phyloP scores from a whole-genome alignment of 1,284 basidiomycete genomes.

The Agaricales sp. region DNA sequence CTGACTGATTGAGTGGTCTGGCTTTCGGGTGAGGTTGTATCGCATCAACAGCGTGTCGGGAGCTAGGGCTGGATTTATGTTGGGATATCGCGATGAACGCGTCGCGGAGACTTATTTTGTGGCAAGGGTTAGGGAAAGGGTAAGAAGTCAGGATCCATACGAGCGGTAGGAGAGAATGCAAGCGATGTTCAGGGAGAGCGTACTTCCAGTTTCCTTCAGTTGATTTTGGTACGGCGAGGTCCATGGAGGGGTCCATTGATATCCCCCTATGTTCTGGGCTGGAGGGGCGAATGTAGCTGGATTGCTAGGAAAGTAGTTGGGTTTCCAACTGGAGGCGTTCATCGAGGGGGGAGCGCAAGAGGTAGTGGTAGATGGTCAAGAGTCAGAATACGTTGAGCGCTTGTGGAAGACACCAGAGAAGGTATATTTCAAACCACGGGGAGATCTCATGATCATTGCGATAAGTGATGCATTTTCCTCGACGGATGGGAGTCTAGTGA shows the following conservation, averaged over 20 bases:
- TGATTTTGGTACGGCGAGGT: neutral
- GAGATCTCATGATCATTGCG: no score
- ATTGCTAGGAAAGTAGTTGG: no score
- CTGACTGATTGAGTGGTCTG: conserved; percentile 28
- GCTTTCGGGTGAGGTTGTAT: conserved; percentile 36
- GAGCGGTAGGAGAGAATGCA: neutral
- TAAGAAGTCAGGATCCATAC: no score
- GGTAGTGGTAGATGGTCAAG: no score
- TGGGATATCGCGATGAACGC: conserved; percentile 24
- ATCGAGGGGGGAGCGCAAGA: no score
- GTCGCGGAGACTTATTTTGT: neutral
- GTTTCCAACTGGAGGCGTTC: no score
- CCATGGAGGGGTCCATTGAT: neutral
- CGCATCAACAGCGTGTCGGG: conserved; percentile 36
- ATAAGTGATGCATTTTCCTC: no score
- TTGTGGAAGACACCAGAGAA: no score
- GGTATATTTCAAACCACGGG: no score
- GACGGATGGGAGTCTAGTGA: no score
- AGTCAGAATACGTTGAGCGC: no score
- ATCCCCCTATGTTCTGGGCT: neutral
- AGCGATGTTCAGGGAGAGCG: neutral
- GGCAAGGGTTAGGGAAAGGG: neutral
- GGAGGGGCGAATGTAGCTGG: neutral
- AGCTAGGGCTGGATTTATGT: conserved; percentile 38
- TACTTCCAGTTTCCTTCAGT: neutral